A percentile compares a stretch with the other conserved stretches of the same genome.
phyloP scores from a whole-genome alignment of 768 basidiomycete genomes.

The Ramaria sp. region DNA sequence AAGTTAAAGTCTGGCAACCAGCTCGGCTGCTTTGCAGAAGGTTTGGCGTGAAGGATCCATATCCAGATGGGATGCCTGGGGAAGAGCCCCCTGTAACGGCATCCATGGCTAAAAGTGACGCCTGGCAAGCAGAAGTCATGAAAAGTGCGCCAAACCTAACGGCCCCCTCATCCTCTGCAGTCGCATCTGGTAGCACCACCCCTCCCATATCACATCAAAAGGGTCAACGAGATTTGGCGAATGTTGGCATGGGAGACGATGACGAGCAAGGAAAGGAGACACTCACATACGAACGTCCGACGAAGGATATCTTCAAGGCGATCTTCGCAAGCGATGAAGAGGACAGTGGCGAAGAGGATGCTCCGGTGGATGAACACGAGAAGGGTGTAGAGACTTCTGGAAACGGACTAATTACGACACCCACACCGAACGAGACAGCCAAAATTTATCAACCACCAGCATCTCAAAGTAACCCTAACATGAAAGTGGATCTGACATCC shows the following conservation, averaged over 20 bases:
- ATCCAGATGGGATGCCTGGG: slow-evolving; percentile 35
- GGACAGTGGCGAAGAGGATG: slow-evolving; percentile 62
- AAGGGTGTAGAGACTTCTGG: slow-evolving; percentile 1
- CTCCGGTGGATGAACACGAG: slow-evolving; percentile 18
- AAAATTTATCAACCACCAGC: not conserved
- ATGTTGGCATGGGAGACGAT: slow-evolving; percentile 88
- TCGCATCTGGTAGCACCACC: slow-evolving; percentile 12
- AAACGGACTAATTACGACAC: not conserved
- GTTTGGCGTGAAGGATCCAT: slow-evolving; percentile 85
- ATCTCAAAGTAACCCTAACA: slow-evolving; percentile 11
- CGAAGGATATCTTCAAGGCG: slow-evolving; percentile 92
- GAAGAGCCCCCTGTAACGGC: slow-evolving; percentile 14
- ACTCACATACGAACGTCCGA: slow-evolving; percentile 77
- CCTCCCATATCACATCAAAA: slow-evolving; percentile 9
- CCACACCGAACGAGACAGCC: not conserved
- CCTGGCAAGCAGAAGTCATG: slow-evolving; percentile 12
- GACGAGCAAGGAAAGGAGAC: slow-evolving; percentile 82
- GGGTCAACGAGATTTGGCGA: slow-evolving; percentile 53
- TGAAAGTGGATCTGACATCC: slow-evolving; percentile 43
- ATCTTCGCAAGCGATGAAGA: slow-evolving; percentile 96
- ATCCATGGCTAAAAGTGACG: slow-evolving; percentile 22
- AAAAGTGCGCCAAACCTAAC: slow-evolving; percentile 13
- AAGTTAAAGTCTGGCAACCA: slow-evolving; percentile 67
- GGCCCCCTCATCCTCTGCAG: slow-evolving; percentile 11
- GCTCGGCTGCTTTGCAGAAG: slow-evolving; percentile 83